Evolutionary conservation across 805 yeast species (phyloP).

Genomic region (Kazachstania africana): DNA sequence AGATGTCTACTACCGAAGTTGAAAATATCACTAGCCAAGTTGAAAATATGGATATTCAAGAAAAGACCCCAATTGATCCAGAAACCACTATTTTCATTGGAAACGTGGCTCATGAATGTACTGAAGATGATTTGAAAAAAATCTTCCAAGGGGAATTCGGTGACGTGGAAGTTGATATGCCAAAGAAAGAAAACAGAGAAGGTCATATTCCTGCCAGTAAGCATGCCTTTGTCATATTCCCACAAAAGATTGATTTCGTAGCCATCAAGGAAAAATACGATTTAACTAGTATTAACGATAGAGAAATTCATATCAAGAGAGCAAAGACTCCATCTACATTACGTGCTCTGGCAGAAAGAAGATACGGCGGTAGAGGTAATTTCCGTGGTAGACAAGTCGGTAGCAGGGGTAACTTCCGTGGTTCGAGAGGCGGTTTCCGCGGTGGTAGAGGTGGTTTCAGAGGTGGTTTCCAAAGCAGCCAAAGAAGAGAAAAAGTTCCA

Average conservation of each 20-base stretch:
- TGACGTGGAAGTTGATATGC: constrained; percentile 22
- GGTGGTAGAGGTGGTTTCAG: constrained; percentile 8
- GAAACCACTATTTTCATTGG: constrained; percentile 26
- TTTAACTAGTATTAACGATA: constrained; percentile 20
- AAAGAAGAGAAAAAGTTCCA: constrained; percentile 24
- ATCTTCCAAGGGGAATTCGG: constrained; percentile 20
- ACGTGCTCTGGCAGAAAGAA: constrained; percentile 5
- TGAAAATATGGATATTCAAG: constrained; percentile 1
- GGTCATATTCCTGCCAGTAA: constrained; percentile 19
- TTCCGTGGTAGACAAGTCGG: constrained; percentile 4
- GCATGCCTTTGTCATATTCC: constrained; percentile 25
- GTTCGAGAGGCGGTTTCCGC: constrained; percentile 10
- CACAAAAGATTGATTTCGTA: constrained; percentile 21
- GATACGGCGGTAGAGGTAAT: constrained; percentile 8
- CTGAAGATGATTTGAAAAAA: constrained; percentile 18
- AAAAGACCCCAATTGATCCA: constrained; percentile 16
- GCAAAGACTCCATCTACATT: constrained; percentile 13
- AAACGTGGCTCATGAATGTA: constrained; percentile 21
- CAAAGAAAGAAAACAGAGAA: constrained; percentile 12
- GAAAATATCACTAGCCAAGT: constrained; percentile 3
- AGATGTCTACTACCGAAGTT: constrained; percentile 13
- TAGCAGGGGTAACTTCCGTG: too few species aligned
- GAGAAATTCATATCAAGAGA: constrained; percentile 23
- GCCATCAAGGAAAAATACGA: constrained; percentile 21
- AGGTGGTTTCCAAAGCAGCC: constrained; percentile 7